phyloP scores from a whole-genome alignment of 2,329 filamentous ascomycete species.

The Aspergillus arachidicola region DNA sequence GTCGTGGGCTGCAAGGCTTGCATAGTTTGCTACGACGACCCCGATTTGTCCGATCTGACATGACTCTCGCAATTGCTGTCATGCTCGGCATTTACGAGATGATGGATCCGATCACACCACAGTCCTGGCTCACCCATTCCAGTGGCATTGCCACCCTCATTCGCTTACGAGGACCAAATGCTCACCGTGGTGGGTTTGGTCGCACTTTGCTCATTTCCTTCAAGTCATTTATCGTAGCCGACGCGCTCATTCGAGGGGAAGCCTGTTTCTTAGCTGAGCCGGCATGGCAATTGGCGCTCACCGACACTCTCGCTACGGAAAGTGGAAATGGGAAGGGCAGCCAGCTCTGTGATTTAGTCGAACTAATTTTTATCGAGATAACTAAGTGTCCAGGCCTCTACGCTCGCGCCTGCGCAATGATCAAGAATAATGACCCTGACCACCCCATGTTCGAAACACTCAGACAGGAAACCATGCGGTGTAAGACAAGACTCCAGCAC shows the following conservation, averaged over 20 bases:
- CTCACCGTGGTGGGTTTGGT: slow-evolving; percentile 14
- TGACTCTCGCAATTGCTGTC: slow-evolving; percentile 3
- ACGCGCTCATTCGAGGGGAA: slow-evolving; percentile 11
- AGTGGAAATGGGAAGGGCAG: background rate
- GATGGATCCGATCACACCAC: slow-evolving; percentile 9
- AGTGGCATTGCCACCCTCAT: slow-evolving; percentile 12
- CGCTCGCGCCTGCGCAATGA: background rate
- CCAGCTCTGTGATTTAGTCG: background rate
- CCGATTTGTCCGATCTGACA: slow-evolving; percentile 1
- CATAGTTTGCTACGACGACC: slow-evolving; percentile 1
- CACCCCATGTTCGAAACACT: no score
- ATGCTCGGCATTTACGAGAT: slow-evolving; percentile 16
- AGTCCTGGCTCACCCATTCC: slow-evolving; percentile 15
- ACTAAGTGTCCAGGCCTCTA: background rate
- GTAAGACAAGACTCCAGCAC: no score
- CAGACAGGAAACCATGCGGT: no score
- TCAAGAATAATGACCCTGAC: background rate
- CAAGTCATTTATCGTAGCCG: slow-evolving; percentile 14
- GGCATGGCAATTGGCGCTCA: slow-evolving; percentile 7
- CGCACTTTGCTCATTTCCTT: slow-evolving; percentile 15
- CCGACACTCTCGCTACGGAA: background rate
- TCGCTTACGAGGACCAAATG: slow-evolving; percentile 10
- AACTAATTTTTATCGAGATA: background rate
- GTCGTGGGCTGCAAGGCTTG: background rate
- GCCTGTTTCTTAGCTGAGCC: slow-evolving; percentile 15